Evolutionary conservation across 305 asterid species (phyloP).

Genomic region (Fraxinus platypoda): DNA sequence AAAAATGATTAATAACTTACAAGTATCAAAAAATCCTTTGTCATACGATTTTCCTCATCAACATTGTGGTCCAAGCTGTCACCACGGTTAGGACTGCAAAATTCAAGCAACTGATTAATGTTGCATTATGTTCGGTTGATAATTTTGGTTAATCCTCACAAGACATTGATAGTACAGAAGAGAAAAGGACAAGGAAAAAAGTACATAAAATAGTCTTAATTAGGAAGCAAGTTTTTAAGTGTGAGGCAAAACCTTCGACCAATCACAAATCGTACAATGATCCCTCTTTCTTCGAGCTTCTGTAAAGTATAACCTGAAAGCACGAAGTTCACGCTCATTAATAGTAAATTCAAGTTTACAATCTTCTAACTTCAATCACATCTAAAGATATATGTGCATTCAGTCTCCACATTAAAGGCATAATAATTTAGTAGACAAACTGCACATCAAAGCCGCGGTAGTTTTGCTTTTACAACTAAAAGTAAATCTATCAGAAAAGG

Average conservation of each 20-base stretch:
- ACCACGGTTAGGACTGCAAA: slow-evolving; percentile 89
- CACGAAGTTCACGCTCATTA: slow-evolving; percentile 14
- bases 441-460: neutral
- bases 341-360: neutral
- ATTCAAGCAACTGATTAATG: slow-evolving; percentile 23
- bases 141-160: slow-evolving; percentile 13
- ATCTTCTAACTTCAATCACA: neutral
- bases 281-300: slow-evolving; percentile 83
- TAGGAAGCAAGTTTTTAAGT: slow-evolving; percentile 20
- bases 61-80: slow-evolving; percentile 95
- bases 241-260: slow-evolving; percentile 75
- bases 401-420: neutral
- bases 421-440: neutral
- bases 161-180: neutral
- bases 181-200: slow-evolving; percentile 7
- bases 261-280: slow-evolving; percentile 76
- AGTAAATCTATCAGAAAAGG: neutral
- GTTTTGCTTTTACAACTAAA: neutral
- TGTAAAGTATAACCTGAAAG: slow-evolving; percentile 63
- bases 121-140: slow-evolving; percentile 16
- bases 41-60: slow-evolving; percentile 65
- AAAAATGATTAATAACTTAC: slow-evolving; percentile 42
- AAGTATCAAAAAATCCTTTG: slow-evolving; percentile 80
- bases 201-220: neutral
- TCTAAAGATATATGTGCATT: neutral